phyloP scores from a whole-genome alignment of 257 asterid species.

The Galeopsis tetrahit region DNA sequence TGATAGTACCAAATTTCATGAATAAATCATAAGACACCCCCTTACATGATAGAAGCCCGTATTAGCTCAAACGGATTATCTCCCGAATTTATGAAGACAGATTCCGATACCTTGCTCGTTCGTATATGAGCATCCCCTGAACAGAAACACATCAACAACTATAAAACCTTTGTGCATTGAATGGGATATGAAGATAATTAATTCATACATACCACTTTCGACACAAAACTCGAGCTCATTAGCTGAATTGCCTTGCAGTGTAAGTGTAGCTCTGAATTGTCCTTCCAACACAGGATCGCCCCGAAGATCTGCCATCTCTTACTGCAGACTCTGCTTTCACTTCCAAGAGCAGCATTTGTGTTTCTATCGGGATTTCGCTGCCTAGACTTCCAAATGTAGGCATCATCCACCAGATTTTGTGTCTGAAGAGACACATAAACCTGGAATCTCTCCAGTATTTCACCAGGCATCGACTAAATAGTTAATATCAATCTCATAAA shows the following conservation, averaged over 20 bases:
- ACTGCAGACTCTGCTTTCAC: slow-evolving; percentile 43
- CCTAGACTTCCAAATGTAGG: slow-evolving; percentile 54
- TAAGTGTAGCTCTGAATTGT: slow-evolving; percentile 50
- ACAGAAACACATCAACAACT: not conserved
- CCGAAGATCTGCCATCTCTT: slow-evolving; percentile 15
- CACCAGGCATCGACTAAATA: slow-evolving; percentile 8
- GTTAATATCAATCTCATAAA: slow-evolving; percentile 9
- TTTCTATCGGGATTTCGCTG: slow-evolving; percentile 52
- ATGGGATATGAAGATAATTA: not conserved
- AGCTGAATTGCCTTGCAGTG: slow-evolving; percentile 49
- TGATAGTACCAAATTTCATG: not conserved
- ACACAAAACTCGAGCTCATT: slow-evolving; percentile 57
- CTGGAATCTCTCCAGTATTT: slow-evolving; percentile 42
- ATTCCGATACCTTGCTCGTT: slow-evolving; percentile 43
- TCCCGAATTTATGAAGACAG: slow-evolving; percentile 54
- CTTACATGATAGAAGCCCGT: slow-evolving; percentile 48
- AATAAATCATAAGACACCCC: not conserved
- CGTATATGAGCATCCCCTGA: slow-evolving; percentile 49
- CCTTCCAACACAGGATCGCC: slow-evolving; percentile 58
- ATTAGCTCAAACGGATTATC: slow-evolving; percentile 58
- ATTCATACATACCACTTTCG: slow-evolving; percentile 50
- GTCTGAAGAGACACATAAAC: slow-evolving; percentile 53
- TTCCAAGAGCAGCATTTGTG: slow-evolving; percentile 63
- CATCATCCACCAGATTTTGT: slow-evolving; percentile 73
- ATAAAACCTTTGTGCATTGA: not conserved